Evolutionary conservation across 225 moss, liverwort and hornwort species (phyloP).

Genomic region (Sphagnum tenellum): DNA sequence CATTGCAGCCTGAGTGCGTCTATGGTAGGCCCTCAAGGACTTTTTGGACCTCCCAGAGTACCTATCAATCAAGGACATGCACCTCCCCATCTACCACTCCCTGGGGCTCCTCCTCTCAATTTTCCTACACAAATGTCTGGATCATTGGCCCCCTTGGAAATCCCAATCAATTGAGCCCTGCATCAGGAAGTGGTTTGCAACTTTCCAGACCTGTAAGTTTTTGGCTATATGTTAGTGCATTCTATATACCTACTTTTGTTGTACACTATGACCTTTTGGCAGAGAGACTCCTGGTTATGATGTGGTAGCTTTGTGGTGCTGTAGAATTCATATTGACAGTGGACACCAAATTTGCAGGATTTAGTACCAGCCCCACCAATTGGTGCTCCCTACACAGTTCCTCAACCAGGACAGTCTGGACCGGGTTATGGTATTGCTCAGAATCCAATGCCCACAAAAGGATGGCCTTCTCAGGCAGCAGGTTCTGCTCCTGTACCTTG

Average conservation of each 20-base stretch:
- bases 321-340: too few species aligned
- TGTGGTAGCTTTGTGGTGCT: too few species aligned
- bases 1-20: conserved; percentile 58
- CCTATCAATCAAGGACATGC: conserved; percentile 40
- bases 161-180: conserved; percentile 23
- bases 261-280: not conserved
- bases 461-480: conserved; percentile 64
- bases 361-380: conserved; percentile 27
- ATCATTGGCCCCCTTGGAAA: conserved; percentile 12
- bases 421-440: conserved; percentile 47
- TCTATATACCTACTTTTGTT: conserved; percentile 1
- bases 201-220: conserved; percentile 22
- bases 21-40: conserved; percentile 34
- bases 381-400: conserved; percentile 33
- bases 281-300: not conserved
- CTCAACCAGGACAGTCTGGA: conserved; percentile 33
- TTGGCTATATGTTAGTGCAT: not conserved
- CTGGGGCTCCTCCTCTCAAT: conserved; percentile 29
- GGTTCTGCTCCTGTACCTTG: conserved; percentile 33
- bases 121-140: conserved; percentile 15
- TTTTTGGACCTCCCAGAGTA: conserved; percentile 57
- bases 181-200: conserved; percentile 21
- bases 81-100: conserved; percentile 28
- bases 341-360: conserved; percentile 19
- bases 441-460: conserved; percentile 29